Evolutionary conservation across 257 asterid genomes (phyloP), one percentile per base, ranked within the genome.

Genomic region (Ilex asprella): DNA sequence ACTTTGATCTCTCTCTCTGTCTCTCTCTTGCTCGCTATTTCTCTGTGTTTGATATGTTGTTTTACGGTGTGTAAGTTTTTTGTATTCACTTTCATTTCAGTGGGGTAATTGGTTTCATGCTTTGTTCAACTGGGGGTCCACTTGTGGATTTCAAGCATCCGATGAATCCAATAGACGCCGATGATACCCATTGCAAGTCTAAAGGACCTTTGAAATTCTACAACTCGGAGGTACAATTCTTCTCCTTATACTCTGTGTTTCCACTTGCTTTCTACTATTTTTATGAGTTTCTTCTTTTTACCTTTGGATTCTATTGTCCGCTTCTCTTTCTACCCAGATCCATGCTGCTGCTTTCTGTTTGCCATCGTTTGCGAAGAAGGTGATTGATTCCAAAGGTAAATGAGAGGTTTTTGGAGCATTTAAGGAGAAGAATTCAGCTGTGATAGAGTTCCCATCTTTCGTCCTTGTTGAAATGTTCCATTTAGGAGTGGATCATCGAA

Each of bases 61-160:
- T 6, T 29, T 51, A 7, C 7, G 14, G 15, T 13, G 39, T 58
- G n/a, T 16, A 46, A 10, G 14, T 46, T 41, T 6, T 11, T 41
- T 7, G 61, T 61, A 12, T 30, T 52, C 6, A 56, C 52, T 73
- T 51, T 53, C 16, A 16, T 63, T 70, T 3, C 80, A 88, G 96
- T 64, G 96, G 96, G 11, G 94, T 88, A 35, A 88, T 88, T 5
- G 96, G 95, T 39, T 89, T 89, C 82, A 86, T 89, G 96, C 86
- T 89, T 39, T 86, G 95, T 58, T 75, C 95, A 2, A 89, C 96
- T 3, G 95, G 82, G 76, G 96, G 93, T 30, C 91, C 94, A 12
- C 13, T 73, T 8, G 96, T 86, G 29, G 86, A 86, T 67, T 89
- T 89, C 70, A 86, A 82, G 86, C 67, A 82, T 43, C 95, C 95